Evolutionary conservation across 1,139 yeast species (phyloP), one percentile per base, ranked within the genome.

Genomic region (Candida sp.): DNA sequence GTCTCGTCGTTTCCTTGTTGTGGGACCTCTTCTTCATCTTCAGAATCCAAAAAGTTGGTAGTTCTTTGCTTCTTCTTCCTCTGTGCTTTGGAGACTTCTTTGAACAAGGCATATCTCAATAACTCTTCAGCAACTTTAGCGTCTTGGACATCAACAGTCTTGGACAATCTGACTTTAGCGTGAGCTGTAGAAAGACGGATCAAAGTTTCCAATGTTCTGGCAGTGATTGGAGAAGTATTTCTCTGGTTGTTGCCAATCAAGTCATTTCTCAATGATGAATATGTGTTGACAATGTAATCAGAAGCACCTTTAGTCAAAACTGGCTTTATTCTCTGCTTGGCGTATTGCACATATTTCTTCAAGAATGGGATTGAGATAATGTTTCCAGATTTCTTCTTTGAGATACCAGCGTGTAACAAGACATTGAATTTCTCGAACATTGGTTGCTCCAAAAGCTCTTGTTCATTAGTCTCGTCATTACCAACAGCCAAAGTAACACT

Each of bases 111-210:
- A 68, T 83, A 94, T 63, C 96, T 80, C 59, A 94, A 76, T 62
- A 96, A 70, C 60, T 88, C 89, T 59, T 91, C 96, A 3, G 99
- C 99, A 42, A 90, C 87, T 57, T 80, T 76, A 2, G 98, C 97
- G 70, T 94, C 99, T 56, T 79, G 80, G 31, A 82, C 82, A 39
- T 88, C 91, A 23, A 94, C 87, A 3, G 83, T 78, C 59, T 83
- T 83, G 26, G 97, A 88, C 49, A 94, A 77, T 61, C 99, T 80
- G 11, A 94, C 91, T 67, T 94, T 94, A 25, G 99, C 99, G 69
- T 94, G 99, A 0, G 99, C 99, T 1, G 98, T 90, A 1, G 98
- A 81, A 55, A 94, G 77, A 77, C 99, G 96, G 67, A 94, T 94
- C 60, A 94, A 78, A 0, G 99, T 94, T 73, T 94, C 99, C 61